phyloP scores from a whole-genome alignment of 1,284 basidiomycete genomes.

The Spongispora temasekensis region DNA sequence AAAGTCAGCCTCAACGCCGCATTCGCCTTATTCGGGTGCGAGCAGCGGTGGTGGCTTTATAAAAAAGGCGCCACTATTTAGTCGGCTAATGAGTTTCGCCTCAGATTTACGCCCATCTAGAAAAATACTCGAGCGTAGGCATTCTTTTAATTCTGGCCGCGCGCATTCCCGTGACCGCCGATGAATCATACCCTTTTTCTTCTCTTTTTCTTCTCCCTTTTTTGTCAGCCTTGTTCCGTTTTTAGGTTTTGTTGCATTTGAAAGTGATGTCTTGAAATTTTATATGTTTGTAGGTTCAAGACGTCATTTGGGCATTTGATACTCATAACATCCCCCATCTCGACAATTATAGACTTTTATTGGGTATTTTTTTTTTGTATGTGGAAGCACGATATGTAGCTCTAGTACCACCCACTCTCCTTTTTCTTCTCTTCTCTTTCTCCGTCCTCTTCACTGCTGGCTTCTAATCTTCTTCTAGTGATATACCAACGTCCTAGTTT shows the following conservation, averaged over 20 bases:
- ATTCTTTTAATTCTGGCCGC: constrained; percentile 41
- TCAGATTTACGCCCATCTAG: constrained; percentile 38
- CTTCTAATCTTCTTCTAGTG: neutral
- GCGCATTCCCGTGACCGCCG: constrained; percentile 22
- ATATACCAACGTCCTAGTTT: too few relatives aligned
- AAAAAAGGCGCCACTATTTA: constrained; percentile 54
- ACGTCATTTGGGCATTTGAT: constrained; percentile 9
- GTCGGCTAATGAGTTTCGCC: constrained; percentile 48
- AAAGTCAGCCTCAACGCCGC: constrained; percentile 47
- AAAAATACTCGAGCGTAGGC: constrained; percentile 41
- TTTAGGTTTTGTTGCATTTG: constrained; percentile 9
- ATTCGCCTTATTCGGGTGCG: constrained; percentile 33
- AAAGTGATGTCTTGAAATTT: constrained; percentile 5
- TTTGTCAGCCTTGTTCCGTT: neutral
- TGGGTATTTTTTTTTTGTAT: constrained; percentile 12
- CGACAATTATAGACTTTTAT: constrained; percentile 23
- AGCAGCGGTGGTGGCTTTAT: constrained; percentile 26
- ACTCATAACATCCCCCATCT: constrained; percentile 10
- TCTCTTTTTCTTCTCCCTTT: neutral
- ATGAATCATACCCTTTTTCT: constrained; percentile 1
- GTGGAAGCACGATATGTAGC: constrained; percentile 23
- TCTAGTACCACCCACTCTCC: constrained; percentile 25
- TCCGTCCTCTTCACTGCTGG: too few relatives aligned
- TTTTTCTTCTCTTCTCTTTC: constrained; percentile 5
- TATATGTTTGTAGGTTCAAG: constrained; percentile 12